Evolutionary conservation across 495 filamentous ascomycete genomes (phyloP), one percentile per base, ranked within the genome.

Genomic region (Aspergillus indologenus): DNA sequence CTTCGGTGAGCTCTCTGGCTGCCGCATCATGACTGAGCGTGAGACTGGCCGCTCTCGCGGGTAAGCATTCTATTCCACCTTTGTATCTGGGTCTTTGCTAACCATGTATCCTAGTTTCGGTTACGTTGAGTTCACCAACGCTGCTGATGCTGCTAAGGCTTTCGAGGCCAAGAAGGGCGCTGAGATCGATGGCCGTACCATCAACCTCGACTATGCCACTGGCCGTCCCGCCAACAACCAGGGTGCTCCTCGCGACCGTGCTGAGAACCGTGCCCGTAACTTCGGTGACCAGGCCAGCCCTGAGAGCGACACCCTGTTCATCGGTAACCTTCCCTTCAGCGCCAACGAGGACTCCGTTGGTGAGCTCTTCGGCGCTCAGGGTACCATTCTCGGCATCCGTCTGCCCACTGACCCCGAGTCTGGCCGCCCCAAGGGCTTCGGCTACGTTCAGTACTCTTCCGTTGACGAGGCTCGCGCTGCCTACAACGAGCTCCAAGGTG

Each of bases 401-500:
- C 86, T 98, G 52, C 95, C 95, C 45, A 98, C 93, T 57, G 90
- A 98, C 68, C 81, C 75, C 81, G 91, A 96, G 29, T 83, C 86
- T 59, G 94, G 93, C 49, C 85, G 86, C 55, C 88, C 84, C 70
- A 97, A 98, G 85, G 94, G 94, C 54, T 98, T 95, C 71, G 95
- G 90, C 49, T 98, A 98, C 72, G 87, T 98, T 52, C 86, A 87
- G 65, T 96, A 90, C 80, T 73, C 75, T 44, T 90, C 87, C 14
- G 75, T 96, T 53, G 94, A 96, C 12, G 92, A 97, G 67, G 91
- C 94, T 54, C 88, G 87, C 75, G 73, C 75, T 55, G 94, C 88
- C 24, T 86, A 89, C 59, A 83, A 87, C 63, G 76, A 77, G n/a
- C 86, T 90, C 72, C 85, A 87, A 53, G 94, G 94, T 60, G 76